A percentile compares a stretch with the other conserved stretches of the same genome.
phyloP scores from a whole-genome alignment of 176 grass and related monocot genomes.

The Aechmea fasciata region DNA sequence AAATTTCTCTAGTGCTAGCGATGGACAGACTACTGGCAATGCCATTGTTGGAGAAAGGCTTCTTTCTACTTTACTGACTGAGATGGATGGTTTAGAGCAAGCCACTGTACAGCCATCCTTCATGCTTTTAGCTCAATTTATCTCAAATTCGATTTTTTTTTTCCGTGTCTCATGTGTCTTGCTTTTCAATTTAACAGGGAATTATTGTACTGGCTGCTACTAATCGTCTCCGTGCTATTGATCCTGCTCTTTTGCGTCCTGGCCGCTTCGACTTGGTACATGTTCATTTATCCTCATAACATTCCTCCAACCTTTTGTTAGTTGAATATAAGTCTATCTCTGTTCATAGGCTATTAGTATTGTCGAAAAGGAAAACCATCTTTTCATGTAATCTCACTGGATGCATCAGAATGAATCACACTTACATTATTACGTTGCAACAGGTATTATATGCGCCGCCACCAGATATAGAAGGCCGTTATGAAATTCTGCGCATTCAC shows the following conservation, averaged over 20 bases:
- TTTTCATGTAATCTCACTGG: not conserved
- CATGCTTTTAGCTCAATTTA: constrained; percentile 2
- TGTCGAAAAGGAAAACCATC: no score
- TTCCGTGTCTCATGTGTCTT: constrained; percentile 13
- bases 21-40: constrained; percentile 37
- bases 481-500: constrained; percentile 63
- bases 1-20: constrained; percentile 44
- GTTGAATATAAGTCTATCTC: no score
- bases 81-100: constrained; percentile 94
- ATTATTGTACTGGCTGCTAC: constrained; percentile 87
- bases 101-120: constrained; percentile 34
- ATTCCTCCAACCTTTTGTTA: no score
- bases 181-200: constrained; percentile 32
- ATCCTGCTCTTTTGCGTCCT: constrained; percentile 76
- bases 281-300: not conserved
- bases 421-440: constrained; percentile 8
- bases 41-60: constrained; percentile 73
- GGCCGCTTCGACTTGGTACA: constrained; percentile 74
- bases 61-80: constrained; percentile 74
- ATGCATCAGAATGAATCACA: not conserved
- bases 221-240: constrained; percentile 67
- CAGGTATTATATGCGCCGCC: constrained; percentile 76
- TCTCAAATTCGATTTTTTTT: constrained; percentile 4
- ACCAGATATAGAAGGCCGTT: constrained; percentile 53
- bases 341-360: no score